These are phyloP conservation scores for Saccharomycopsis microspora DNA, from an alignment of 805 yeast genomes.

Conservation along the genomic window DNA sequence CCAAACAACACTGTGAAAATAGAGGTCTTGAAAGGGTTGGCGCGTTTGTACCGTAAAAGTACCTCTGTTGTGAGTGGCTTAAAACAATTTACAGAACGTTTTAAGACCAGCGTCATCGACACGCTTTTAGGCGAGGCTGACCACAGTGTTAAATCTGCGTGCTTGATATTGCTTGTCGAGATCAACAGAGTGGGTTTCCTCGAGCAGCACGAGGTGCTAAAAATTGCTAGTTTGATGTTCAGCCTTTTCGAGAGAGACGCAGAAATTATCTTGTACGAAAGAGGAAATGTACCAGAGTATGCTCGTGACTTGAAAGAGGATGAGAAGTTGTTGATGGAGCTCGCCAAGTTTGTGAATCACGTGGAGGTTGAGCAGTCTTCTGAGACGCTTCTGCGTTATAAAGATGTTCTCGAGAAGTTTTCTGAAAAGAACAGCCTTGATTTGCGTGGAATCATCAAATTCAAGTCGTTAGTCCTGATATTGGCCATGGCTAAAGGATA, in stretches of 20 bases:
- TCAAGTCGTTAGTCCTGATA: slow-evolving; percentile 20
- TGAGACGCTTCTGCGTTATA: slow-evolving; percentile 27
- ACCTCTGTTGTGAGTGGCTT: slow-evolving; percentile 46
- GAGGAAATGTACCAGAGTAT: slow-evolving; percentile 11
- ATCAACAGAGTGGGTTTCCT: slow-evolving; percentile 51
- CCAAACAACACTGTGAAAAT: slow-evolving; percentile 45
- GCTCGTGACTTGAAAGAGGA: slow-evolving; percentile 18
- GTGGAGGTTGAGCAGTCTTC: slow-evolving; percentile 30
- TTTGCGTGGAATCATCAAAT: slow-evolving; percentile 21
- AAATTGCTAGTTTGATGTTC: slow-evolving; percentile 33
- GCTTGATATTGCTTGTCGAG: slow-evolving; percentile 43
- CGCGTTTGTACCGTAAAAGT: slow-evolving; percentile 32
- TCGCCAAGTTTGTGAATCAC: slow-evolving; percentile 41
- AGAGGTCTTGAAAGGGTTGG: slow-evolving; percentile 49
- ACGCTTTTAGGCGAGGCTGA: slow-evolving; percentile 51
- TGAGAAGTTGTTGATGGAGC: slow-evolving; percentile 29
- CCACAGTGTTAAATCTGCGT: slow-evolving; percentile 36
- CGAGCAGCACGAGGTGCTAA: slow-evolving; percentile 43
- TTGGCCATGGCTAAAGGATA: slow-evolving; percentile 19
- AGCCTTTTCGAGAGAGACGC: slow-evolving; percentile 21
- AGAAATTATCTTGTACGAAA: slow-evolving; percentile 21
- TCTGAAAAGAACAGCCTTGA: slow-evolving; percentile 19
- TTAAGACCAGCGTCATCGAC: slow-evolving; percentile 51
- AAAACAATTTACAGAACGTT: slow-evolving; percentile 69
- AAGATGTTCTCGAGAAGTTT: slow-evolving; percentile 22